These are phyloP conservation scores for Penicillium macrosclerotiorum DNA, from an alignment of 495 filamentous ascomycete genomes.

Conservation along the genomic window DNA sequence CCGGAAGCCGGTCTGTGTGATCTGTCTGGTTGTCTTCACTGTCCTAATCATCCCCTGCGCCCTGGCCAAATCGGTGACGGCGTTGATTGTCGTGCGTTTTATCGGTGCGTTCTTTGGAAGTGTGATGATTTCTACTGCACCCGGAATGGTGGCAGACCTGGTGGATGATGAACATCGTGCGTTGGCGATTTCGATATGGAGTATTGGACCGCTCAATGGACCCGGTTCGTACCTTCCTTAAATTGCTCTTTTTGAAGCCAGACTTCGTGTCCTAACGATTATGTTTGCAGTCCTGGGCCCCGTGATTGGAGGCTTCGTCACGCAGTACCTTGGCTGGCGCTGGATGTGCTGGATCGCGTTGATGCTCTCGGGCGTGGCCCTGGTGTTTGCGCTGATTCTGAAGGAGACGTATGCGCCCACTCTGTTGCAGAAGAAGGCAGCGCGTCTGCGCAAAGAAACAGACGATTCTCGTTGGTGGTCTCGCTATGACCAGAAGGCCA, in stretches of 20 bases:
- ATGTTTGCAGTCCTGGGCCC: conserved; percentile 44
- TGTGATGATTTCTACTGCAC: conserved; percentile 76
- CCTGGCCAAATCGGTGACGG: conserved; percentile 59
- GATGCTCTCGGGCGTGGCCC: conserved; percentile 60
- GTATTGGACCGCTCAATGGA: conserved; percentile 76
- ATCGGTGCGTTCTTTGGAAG: conserved; percentile 75
- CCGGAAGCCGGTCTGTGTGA: conserved; percentile 68
- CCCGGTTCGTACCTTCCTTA: conserved; percentile 38
- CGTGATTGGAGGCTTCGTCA: conserved; percentile 72
- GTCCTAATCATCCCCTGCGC: conserved; percentile 71
- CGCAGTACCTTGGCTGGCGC: conserved; percentile 73
- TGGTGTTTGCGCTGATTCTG: conserved; percentile 50
- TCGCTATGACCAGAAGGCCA: conserved; percentile 66
- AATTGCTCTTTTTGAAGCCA: neutral
- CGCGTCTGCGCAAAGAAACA: conserved; percentile 66
- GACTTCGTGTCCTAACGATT: too few species aligned
- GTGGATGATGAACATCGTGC: conserved; percentile 66
- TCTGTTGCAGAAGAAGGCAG: conserved; percentile 68
- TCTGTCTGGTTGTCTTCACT: conserved; percentile 59
- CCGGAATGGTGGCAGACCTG: conserved; percentile 82
- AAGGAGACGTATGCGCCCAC: conserved; percentile 78
- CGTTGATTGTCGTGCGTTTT: conserved; percentile 69
- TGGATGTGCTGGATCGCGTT: conserved; percentile 82
- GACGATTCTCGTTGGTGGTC: conserved; percentile 74
- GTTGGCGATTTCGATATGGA: conserved; percentile 71